A percentile compares a stretch with the other conserved stretches of the same genome.
phyloP scores from a whole-genome alignment of 345 rosid species.

The Gynandropsis gynandra region DNA sequence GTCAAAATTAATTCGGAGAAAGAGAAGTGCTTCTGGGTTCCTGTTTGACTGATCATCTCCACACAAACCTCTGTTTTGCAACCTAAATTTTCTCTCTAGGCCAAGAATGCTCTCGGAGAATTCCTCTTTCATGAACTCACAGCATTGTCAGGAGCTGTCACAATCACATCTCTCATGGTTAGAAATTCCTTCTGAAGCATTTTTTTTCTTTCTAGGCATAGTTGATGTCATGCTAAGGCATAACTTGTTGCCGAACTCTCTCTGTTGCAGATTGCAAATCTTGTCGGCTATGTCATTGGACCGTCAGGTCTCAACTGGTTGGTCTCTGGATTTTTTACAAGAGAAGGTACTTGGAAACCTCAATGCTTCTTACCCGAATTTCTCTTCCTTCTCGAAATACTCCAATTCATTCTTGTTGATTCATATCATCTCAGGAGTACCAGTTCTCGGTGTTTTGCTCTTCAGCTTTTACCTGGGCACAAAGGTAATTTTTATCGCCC shows the following conservation, averaged over 20 bases:
- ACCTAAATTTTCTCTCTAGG: constrained; percentile 34
- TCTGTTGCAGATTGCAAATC: constrained; percentile 72
- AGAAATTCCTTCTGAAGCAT: constrained; percentile 16
- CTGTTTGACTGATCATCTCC: no score
- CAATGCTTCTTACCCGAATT: not conserved
- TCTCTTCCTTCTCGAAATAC: not conserved
- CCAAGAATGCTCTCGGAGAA: constrained; percentile 45
- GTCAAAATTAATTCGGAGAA: no score
- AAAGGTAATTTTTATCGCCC: constrained; percentile 41
- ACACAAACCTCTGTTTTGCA: no score
- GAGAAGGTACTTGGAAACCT: constrained; percentile 44
- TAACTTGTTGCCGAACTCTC: constrained; percentile 1
- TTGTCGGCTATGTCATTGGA: constrained; percentile 86
- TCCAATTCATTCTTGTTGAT: not conserved
- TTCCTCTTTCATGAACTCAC: constrained; percentile 56
- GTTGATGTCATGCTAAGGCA: not conserved
- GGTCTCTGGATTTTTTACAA: constrained; percentile 48
- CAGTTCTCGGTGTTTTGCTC: constrained; percentile 52
- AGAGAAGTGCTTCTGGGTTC: no score
- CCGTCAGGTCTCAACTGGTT: constrained; percentile 76
- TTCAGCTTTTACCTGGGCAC: constrained; percentile 66
- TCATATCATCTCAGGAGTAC: constrained; percentile 43
- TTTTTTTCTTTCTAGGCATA: not conserved
- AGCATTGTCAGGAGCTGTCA: constrained; percentile 77
- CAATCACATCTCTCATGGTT: constrained; percentile 93